A percentile compares a stretch with the other conserved stretches of the same genome.
These are phyloP conservation scores for Austroboletus niveus DNA, from an alignment of 1,284 basidiomycete genomes.

Conservation along the genomic window DNA sequence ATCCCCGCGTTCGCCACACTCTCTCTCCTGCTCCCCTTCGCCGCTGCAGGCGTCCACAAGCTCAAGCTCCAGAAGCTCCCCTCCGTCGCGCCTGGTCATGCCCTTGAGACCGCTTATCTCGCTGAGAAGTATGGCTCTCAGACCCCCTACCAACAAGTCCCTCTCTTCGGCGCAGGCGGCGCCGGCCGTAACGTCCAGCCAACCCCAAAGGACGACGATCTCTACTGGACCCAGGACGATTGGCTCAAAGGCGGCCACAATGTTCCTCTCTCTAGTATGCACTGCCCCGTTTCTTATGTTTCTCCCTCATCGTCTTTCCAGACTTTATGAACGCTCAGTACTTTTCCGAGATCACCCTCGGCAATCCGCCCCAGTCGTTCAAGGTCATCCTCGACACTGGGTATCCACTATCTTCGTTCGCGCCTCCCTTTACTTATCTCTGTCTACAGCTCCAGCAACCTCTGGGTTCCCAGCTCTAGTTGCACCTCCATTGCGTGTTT, in stretches of 20 bases:
- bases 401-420: constrained; percentile 30
- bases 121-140: constrained; percentile 80
- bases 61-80: constrained; percentile 86
- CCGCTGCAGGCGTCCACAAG: constrained; percentile 72
- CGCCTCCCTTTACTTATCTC: constrained; percentile 1
- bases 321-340: constrained; percentile 99
- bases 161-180: constrained; percentile 73
- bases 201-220: constrained; percentile 56
- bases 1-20: constrained; percentile 56
- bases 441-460: constrained; percentile 72
- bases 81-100: constrained; percentile 56
- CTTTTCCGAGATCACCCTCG: constrained; percentile 86
- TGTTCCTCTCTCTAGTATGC: constrained; percentile 89
- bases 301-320: constrained; percentile 18
- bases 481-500: constrained; percentile 99
- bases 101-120: constrained; percentile 78
- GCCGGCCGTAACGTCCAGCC: constrained; percentile 61
- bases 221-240: constrained; percentile 83
- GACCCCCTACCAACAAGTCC: constrained; percentile 53
- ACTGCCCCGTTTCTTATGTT: not conserved
- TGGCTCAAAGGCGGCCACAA: constrained; percentile 76
- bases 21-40: constrained; percentile 69
- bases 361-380: constrained; percentile 80
- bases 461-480: constrained; percentile 87
- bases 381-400: constrained; percentile 90